These are phyloP conservation scores for Colletotrichum melonis DNA, from an alignment of 2,329 filamentous ascomycete genomes.

Conservation along the genomic window DNA sequence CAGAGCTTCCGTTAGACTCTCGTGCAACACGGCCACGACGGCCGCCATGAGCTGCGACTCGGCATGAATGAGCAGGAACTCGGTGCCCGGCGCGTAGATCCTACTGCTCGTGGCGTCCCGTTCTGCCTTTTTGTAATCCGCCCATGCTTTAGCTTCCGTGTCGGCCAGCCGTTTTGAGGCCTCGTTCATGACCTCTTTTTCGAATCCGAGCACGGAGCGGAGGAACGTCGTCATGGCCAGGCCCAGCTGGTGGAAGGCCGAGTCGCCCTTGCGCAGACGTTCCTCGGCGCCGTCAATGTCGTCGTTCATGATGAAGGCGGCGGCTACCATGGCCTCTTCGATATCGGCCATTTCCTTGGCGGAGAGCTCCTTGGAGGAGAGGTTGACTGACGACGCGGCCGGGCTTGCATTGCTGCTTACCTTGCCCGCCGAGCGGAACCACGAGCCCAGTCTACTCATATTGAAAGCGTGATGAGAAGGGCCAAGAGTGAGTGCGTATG, in stretches of 20 bases:
- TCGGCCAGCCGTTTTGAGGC: slow-evolving; percentile 78
- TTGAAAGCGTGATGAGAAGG: background rate
- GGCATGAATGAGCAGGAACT: slow-evolving; percentile 86
- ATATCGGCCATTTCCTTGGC: slow-evolving; percentile 65
- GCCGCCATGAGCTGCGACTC: slow-evolving; percentile 91
- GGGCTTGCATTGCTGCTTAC: slow-evolving; percentile 46
- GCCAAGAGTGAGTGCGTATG: background rate
- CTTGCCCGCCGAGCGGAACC: slow-evolving; percentile 60
- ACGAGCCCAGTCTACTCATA: slow-evolving; percentile 62
- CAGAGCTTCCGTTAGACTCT: slow-evolving; percentile 90
- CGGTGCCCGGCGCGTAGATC: slow-evolving; percentile 84
- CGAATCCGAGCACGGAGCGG: slow-evolving; percentile 87
- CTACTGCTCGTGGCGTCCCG: slow-evolving; percentile 41
- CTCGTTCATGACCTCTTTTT: slow-evolving; percentile 90
- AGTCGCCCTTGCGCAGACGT: slow-evolving; percentile 76
- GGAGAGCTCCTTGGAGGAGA: slow-evolving; percentile 53
- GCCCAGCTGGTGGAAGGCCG: slow-evolving; percentile 90
- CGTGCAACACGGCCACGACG: slow-evolving; percentile 88
- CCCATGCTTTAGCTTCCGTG: slow-evolving; percentile 81
- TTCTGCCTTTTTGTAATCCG: slow-evolving; percentile 80
- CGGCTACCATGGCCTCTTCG: slow-evolving; percentile 71
- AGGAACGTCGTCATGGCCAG: slow-evolving; percentile 86
- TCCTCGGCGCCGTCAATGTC: slow-evolving; percentile 87
- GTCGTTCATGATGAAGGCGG: slow-evolving; percentile 84
- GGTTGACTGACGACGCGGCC: slow-evolving; percentile 42